Evolutionary conservation across 495 filamentous ascomycete genomes (phyloP).

Genomic region (Aspergillus cavernicola): DNA sequence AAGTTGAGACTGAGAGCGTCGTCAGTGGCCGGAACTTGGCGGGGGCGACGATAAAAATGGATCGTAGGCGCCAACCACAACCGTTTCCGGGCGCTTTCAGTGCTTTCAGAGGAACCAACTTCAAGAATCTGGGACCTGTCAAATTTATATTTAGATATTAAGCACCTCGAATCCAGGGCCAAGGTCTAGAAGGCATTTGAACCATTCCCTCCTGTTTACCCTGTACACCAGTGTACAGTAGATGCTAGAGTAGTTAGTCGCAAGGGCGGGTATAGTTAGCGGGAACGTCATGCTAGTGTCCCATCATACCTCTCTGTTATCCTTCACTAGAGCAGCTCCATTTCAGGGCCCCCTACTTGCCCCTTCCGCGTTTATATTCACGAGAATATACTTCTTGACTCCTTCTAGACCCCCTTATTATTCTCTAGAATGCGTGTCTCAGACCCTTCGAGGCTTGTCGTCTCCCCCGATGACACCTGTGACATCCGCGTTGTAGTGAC

Average conservation of each 20-base stretch:
- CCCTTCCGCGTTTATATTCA: too few species aligned
- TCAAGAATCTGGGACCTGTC: too few species aligned
- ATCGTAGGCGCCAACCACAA: conserved; percentile 8
- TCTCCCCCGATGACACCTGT: conserved; percentile 29
- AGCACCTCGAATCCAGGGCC: not conserved
- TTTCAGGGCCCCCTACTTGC: too few species aligned
- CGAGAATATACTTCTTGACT: too few species aligned
- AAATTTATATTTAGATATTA: not conserved
- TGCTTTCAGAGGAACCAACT: conserved; percentile 3
- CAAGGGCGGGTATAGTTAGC: too few species aligned
- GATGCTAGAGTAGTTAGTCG: too few species aligned
- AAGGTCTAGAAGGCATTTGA: not conserved
- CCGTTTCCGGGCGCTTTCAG: conserved; percentile 30
- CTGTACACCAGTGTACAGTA: too few species aligned
- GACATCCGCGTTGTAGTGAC: conserved; percentile 27
- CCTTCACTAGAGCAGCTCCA: too few species aligned
- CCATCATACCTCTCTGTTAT: too few species aligned
- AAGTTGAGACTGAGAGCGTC: not conserved
- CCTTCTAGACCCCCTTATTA: too few species aligned
- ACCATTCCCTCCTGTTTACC: too few species aligned
- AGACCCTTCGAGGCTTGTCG: conserved; percentile 18
- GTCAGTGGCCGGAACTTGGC: conserved; percentile 8
- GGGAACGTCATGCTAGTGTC: too few species aligned
- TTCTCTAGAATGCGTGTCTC: conserved; percentile 20
- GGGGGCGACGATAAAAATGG: conserved; percentile 7